Percentiles rank a stretch among this genome's conserved stretches.
Evolutionary conservation across 371 early-diverging fungal genomes (phyloP).

Genomic region (Smittium culicis): DNA sequence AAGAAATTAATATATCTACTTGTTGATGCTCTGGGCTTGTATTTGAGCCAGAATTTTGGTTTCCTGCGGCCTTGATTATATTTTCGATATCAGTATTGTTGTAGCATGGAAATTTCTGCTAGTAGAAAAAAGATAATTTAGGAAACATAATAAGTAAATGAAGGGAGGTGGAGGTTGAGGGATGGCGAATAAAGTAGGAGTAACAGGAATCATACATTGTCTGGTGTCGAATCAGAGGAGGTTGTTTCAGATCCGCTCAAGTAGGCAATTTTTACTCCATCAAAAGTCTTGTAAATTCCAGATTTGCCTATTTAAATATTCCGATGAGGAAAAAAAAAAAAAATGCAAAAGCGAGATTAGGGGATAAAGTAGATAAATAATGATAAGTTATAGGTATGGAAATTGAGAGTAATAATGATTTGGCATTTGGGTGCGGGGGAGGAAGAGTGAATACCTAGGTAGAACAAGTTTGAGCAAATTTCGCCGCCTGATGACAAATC

Average conservation of each 20-base stretch:
- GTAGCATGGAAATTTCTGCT: too few species aligned
- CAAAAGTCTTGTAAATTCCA: slow-evolving; percentile 53
- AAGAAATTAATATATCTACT: slow-evolving; percentile 59
- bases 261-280: slow-evolving; percentile 59
- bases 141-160: too few species aligned
- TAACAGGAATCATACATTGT: too few species aligned
- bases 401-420: too few species aligned
- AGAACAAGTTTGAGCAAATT: slow-evolving; percentile 55
- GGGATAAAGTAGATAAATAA: background rate
- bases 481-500: slow-evolving; percentile 43
- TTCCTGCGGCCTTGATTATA: slow-evolving; percentile 13
- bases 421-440: too few species aligned
- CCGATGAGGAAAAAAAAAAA: slow-evolving; percentile 50
- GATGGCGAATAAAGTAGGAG: too few species aligned
- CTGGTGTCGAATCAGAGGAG: too few species aligned
- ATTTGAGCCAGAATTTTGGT: background rate
- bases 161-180: too few species aligned
- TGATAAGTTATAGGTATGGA: too few species aligned
- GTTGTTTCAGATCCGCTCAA: slow-evolving; percentile 43
- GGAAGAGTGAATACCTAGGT: slow-evolving; percentile 40
- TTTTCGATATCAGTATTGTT: slow-evolving; percentile 28
- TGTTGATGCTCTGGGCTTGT: slow-evolving; percentile 28
- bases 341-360: background rate
- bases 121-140: too few species aligned
- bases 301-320: slow-evolving; percentile 53